phyloP scores from a whole-genome alignment of 164 flowering plant genomes.

The Paratinospora sagittata region DNA sequence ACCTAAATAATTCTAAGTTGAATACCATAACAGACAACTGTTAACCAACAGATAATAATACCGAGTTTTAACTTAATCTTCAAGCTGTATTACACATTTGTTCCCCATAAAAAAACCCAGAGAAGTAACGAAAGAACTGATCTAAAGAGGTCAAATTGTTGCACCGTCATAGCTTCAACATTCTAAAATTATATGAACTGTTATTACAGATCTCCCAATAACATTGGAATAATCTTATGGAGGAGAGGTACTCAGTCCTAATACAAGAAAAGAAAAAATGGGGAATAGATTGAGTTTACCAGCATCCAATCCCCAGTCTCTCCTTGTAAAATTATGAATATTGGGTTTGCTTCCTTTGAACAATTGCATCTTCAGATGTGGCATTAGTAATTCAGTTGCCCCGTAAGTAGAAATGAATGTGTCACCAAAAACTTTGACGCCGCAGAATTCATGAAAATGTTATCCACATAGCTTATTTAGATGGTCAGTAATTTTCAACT shows the following conservation, averaged over 20 bases:
- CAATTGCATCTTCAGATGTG: neutral
- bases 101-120: neutral
- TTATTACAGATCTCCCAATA: neutral
- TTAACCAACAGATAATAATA: too few relatives aligned
- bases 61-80: neutral
- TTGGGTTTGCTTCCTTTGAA: neutral
- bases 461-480: constrained; percentile 3
- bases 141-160: neutral
- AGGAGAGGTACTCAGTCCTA: neutral
- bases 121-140: neutral
- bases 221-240: neutral
- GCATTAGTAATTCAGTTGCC: neutral
- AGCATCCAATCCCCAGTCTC: neutral
- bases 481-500: constrained; percentile 6
- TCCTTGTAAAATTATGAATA: neutral
- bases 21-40: too few relatives aligned
- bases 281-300: neutral
- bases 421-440: neutral
- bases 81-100: too few relatives aligned
- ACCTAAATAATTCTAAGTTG: too few relatives aligned
- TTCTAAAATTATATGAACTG: neutral
- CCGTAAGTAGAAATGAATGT: neutral
- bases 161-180: too few relatives aligned
- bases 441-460: neutral
- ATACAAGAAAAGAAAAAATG: neutral